Conservation (phyloP, 2,329 filamentous ascomycete species). For the Cytospora leucostoma region DNA sequence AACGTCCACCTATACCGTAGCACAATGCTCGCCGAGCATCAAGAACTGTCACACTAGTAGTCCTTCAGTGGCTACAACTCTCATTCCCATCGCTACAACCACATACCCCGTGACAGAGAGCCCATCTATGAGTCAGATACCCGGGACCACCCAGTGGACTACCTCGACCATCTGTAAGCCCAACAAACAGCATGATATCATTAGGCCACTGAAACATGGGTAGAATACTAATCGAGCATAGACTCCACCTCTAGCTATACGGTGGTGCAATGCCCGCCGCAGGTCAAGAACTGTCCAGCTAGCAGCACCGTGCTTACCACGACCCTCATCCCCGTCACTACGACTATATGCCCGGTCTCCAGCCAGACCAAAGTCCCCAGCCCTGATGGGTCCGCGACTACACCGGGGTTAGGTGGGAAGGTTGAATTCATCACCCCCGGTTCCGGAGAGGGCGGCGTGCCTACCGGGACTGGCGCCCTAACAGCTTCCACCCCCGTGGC, state of each 20-base stretch:
- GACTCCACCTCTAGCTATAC: background rate
- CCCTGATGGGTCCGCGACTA: too few species aligned
- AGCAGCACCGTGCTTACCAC: conserved; percentile 5
- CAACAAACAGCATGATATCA: too few species aligned
- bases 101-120: background rate
- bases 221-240: background rate
- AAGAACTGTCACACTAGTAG: background rate
- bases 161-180: conserved; percentile 8
- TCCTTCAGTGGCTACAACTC: background rate
- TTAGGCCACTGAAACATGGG: too few species aligned
- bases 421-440: too few species aligned
- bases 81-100: background rate
- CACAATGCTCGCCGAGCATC: background rate
- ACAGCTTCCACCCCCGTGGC: too few species aligned
- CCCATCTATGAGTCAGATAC: background rate
- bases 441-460: too few species aligned
- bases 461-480: too few species aligned
- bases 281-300: background rate
- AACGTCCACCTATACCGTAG: background rate
- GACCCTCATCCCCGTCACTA: background rate
- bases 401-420: too few species aligned
- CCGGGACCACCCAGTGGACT: background rate
- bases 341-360: background rate
- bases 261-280: background rate
- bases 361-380: background rate